Evolutionary conservation across 257 asterid species (phyloP).

Genomic region (Solanum tarapatanum): DNA sequence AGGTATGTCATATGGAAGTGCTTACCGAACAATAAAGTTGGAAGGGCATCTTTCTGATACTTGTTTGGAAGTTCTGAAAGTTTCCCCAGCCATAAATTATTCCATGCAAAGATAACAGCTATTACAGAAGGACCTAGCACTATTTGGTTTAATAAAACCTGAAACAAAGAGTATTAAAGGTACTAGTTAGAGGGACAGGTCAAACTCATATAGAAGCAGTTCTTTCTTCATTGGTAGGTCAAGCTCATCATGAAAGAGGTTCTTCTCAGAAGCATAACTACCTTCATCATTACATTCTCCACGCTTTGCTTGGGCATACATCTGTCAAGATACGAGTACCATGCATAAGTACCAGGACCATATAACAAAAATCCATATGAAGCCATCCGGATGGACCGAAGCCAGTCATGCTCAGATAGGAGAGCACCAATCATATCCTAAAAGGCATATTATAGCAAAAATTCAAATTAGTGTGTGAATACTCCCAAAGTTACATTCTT

Average conservation of each 20-base stretch:
- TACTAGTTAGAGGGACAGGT: neutral
- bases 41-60: slow-evolving; percentile 84
- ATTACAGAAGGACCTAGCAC: slow-evolving; percentile 76
- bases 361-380: slow-evolving; percentile 79
- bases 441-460: neutral
- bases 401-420: slow-evolving; percentile 67
- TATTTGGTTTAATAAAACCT: slow-evolving; percentile 79
- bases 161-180: slow-evolving; percentile 7
- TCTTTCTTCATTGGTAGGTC: neutral
- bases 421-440: slow-evolving; percentile 42
- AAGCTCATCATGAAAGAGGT: neutral
- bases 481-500: neutral
- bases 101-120: slow-evolving; percentile 87
- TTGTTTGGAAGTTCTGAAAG: slow-evolving; percentile 78
- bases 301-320: slow-evolving; percentile 62
- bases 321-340: slow-evolving; percentile 81
- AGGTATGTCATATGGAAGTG: neutral
- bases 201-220: neutral
- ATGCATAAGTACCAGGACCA: slow-evolving; percentile 86
- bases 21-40: slow-evolving; percentile 64
- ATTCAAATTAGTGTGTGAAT: neutral
- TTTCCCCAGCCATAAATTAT: slow-evolving; percentile 80
- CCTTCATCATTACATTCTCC: slow-evolving; percentile 57
- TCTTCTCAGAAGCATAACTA: slow-evolving; percentile 3
- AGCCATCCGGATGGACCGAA: slow-evolving; percentile 71